Percentiles rank a stretch among this genome's conserved stretches.
Conservation (phyloP, 805 yeast species). For the Brettanomyces anomalus region DNA sequence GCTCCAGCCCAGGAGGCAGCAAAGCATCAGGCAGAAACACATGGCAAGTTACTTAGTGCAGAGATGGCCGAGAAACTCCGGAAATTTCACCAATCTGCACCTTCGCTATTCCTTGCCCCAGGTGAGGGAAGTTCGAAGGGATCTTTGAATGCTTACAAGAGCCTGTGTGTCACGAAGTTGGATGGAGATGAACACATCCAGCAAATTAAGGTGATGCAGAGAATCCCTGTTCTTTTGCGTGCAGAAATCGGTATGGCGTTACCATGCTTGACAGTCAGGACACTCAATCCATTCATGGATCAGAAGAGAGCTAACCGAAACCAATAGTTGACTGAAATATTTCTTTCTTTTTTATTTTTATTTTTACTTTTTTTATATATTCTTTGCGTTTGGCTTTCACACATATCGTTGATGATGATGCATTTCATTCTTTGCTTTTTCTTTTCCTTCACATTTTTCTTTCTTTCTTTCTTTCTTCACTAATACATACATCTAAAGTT, state of each 20-base stretch:
- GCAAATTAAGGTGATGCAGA: constrained; percentile 67
- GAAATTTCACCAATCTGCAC: constrained; percentile 32
- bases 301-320: neutral
- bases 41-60: constrained; percentile 28
- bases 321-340: no score
- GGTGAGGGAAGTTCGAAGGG: constrained; percentile 13
- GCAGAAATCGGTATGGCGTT: constrained; percentile 94
- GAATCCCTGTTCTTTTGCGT: constrained; percentile 77
- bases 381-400: no score
- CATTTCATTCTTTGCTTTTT: no score
- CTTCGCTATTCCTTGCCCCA: constrained; percentile 7
- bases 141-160: constrained; percentile 49
- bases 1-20: constrained; percentile 70
- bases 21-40: constrained; percentile 31
- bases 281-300: constrained; percentile 73
- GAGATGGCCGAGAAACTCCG: constrained; percentile 40
- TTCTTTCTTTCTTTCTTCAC: no score
- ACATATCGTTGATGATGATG: no score
- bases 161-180: constrained; percentile 44
- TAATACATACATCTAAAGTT: no score
- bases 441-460: no score
- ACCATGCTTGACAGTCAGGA: constrained; percentile 89
- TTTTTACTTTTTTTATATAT: no score
- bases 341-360: no score
- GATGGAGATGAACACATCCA: constrained; percentile 65